Conservation (phyloP, 352 stramenopile genomes). For the Phytophthora tubulina region DNA sequence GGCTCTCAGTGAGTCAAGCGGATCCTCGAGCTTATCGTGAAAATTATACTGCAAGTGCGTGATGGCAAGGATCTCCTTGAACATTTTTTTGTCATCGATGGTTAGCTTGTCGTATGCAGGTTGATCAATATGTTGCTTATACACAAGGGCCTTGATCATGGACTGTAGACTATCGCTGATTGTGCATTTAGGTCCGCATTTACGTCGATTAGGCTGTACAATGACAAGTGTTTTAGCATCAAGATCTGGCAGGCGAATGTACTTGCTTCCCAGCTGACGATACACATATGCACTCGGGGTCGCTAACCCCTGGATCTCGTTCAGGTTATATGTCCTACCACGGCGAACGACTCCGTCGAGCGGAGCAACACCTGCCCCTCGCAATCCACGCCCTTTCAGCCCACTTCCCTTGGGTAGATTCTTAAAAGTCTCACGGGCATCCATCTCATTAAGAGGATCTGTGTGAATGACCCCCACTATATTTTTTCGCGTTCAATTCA, state of each 20-base stretch:
- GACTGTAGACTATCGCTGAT: constrained; percentile 22
- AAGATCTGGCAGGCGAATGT: constrained; percentile 4
- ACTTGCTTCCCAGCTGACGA: constrained; percentile 1
- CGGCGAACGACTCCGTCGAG: too few relatives aligned
- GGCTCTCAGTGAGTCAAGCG: background rate
- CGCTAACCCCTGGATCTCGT: background rate
- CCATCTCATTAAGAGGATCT: too few relatives aligned
- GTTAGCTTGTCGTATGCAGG: constrained; percentile 21
- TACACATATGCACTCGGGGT: too few relatives aligned
- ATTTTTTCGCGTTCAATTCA: too few relatives aligned
- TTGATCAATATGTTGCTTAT: constrained; percentile 23
- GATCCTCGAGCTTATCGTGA: constrained; percentile 8
- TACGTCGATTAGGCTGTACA: constrained; percentile 17
- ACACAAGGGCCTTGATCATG: too few relatives aligned
- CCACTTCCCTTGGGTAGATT: too few relatives aligned
- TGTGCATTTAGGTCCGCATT: constrained; percentile 6
- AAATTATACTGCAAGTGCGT: constrained; percentile 19
- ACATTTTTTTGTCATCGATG: constrained; percentile 26
- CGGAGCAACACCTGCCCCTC: too few relatives aligned
- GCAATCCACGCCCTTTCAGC: too few relatives aligned
- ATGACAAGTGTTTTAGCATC: constrained; percentile 23
- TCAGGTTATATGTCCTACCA: background rate
- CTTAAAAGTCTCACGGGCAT: too few relatives aligned
- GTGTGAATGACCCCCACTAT: too few relatives aligned
- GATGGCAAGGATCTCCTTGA: constrained; percentile 16